These are phyloP conservation scores for Incumbomyces delicatus DNA, from an alignment of 2,329 filamentous ascomycete species.

Conservation along the genomic window DNA sequence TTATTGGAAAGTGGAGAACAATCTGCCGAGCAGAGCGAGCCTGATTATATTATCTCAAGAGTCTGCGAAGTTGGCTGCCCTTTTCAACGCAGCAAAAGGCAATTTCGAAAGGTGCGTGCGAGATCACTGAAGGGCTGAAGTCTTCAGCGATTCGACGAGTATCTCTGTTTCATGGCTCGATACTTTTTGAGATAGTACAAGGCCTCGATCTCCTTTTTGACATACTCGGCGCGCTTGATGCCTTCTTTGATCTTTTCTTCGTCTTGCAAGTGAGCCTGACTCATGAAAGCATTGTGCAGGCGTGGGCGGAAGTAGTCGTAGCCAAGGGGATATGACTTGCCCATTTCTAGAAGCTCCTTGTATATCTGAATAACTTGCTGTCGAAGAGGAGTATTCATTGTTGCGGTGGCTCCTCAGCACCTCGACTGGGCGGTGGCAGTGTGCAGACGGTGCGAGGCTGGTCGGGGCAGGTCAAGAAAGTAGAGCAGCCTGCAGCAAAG, in stretches of 20 bases:
- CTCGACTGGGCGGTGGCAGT: no score
- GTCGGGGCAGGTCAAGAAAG: no score
- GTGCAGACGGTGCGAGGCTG: no score
- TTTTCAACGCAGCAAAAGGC: no score
- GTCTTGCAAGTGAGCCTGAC: slow-evolving; percentile 59
- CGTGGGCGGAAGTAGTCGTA: slow-evolving; percentile 72
- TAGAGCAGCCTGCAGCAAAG: no score
- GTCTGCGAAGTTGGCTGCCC: no score
- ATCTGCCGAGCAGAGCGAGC: no score
- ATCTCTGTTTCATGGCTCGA: slow-evolving; percentile 71
- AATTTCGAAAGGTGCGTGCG: no score
- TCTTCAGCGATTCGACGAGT: slow-evolving; percentile 32
- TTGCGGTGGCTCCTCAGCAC: not conserved
- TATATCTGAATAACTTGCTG: slow-evolving; percentile 76
- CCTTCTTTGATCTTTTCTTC: slow-evolving; percentile 66
- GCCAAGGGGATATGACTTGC: slow-evolving; percentile 77
- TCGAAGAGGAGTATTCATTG: slow-evolving; percentile 51
- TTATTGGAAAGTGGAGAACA: no score
- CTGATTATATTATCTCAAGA: no score
- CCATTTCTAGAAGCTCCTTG: slow-evolving; percentile 85
- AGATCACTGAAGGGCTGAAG: no score
- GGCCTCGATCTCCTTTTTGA: slow-evolving; percentile 91
- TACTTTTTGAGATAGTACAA: slow-evolving; percentile 93
- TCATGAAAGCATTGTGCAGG: slow-evolving; percentile 75
- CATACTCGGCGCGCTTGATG: slow-evolving; percentile 71